phyloP scores from a whole-genome alignment of 208 protist genomes.

The Acanthamoeba healyi region DNA sequence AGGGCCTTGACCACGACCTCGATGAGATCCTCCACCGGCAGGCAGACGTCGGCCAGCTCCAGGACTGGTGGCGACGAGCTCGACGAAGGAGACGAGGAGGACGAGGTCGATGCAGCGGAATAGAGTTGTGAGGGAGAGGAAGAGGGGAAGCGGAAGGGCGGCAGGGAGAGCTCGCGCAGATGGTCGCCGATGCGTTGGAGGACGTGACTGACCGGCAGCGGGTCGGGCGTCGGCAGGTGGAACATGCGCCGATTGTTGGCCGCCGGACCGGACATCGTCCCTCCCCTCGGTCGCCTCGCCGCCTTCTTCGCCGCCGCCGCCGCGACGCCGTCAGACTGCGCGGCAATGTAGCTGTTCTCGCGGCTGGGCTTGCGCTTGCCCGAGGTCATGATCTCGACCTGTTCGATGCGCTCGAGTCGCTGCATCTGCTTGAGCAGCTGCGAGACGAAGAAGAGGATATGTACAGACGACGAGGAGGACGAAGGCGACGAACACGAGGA shows the following conservation, averaged over 20 bases:
- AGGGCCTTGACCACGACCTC: constrained; percentile 6
- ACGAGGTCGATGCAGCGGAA: not conserved
- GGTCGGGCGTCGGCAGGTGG: not conserved
- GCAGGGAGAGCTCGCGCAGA: not conserved
- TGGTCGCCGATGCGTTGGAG: not conserved
- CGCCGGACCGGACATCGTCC: not conserved
- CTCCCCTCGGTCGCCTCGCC: not conserved
- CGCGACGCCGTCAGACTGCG: not conserved
- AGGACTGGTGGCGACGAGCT: not conserved
- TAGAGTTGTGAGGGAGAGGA: not conserved
- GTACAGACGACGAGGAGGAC: constrained; percentile 5
- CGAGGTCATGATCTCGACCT: constrained; percentile 18
- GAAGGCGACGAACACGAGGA: not conserved
- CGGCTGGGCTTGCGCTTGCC: not conserved
- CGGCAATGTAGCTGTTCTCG: not conserved
- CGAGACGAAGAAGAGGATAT: constrained; percentile 38
- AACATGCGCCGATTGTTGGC: constrained; percentile 27
- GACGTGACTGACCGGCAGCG: not conserved
- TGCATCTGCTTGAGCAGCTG: constrained; percentile 32
- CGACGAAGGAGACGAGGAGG: not conserved
- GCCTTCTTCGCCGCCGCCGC: not conserved
- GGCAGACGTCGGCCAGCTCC: not conserved
- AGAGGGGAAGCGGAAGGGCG: not conserved
- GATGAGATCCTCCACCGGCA: not conserved
- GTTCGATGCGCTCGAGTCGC: constrained; percentile 14